phyloP scores from a whole-genome alignment of 805 yeast species.

The Suhomyces xylopsoci region DNA sequence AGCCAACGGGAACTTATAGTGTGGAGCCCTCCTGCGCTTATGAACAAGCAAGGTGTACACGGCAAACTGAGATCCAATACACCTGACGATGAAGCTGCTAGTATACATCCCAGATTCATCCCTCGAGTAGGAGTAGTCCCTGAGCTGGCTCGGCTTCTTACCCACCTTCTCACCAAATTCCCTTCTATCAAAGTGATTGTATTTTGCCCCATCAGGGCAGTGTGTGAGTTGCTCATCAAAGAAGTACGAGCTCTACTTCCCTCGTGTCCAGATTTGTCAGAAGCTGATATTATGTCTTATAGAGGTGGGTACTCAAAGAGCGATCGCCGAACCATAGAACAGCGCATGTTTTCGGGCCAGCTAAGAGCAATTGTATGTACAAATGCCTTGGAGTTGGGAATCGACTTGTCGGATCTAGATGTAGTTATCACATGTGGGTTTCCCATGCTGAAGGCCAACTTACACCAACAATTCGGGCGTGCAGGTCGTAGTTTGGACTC shows the following conservation, averaged over 20 bases:
- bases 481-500: constrained; percentile 79
- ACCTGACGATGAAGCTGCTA: not conserved
- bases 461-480: constrained; percentile 95
- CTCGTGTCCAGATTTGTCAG: constrained; percentile 28
- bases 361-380: constrained; percentile 88
- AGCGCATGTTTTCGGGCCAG: constrained; percentile 85
- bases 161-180: constrained; percentile 54
- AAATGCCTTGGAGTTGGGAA: constrained; percentile 92
- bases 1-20: constrained; percentile 72
- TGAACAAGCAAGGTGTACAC: constrained; percentile 51
- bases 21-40: constrained; percentile 76
- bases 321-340: constrained; percentile 85
- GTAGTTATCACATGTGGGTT: constrained; percentile 92
- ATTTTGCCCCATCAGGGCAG: constrained; percentile 81
- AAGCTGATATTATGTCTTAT: constrained; percentile 79
- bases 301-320: constrained; percentile 90
- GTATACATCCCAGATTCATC: constrained; percentile 12
- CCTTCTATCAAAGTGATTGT: constrained; percentile 76
- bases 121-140: constrained; percentile 64
- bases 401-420: constrained; percentile 90
- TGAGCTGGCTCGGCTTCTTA: constrained; percentile 73
- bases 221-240: constrained; percentile 85
- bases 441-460: constrained; percentile 80
- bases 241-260: constrained; percentile 54
- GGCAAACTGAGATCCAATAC: not conserved